Conservation (phyloP, 164 flowering plant genomes). For the Liquidambar formosana region DNA sequence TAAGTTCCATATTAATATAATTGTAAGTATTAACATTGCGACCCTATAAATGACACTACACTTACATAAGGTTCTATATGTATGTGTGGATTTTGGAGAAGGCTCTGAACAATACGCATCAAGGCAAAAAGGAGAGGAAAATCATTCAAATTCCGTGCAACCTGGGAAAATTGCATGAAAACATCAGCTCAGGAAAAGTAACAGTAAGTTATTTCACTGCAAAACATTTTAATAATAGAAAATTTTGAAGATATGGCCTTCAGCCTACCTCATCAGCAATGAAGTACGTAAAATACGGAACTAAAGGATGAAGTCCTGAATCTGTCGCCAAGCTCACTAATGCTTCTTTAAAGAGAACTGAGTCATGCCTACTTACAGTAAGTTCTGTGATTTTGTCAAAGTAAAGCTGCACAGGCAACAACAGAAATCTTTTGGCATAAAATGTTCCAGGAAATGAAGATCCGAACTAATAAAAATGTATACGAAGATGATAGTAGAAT, state of each 20-base stretch:
- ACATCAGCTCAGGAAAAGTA: not conserved
- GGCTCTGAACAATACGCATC: slow-evolving; percentile 69
- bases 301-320: slow-evolving; percentile 73
- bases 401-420: slow-evolving; percentile 52
- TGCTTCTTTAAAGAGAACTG: slow-evolving; percentile 58
- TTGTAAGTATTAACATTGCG: slow-evolving; percentile 20
- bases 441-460: not conserved
- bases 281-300: slow-evolving; percentile 68
- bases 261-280: slow-evolving; percentile 70
- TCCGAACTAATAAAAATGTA: not conserved
- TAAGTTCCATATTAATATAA: not conserved
- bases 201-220: not conserved
- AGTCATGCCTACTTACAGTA: slow-evolving; percentile 46
- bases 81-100: slow-evolving; percentile 72
- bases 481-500: not conserved
- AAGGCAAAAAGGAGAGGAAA: slow-evolving; percentile 53
- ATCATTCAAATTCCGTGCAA: slow-evolving; percentile 54
- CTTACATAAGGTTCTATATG: slow-evolving; percentile 83
- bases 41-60: slow-evolving; percentile 5
- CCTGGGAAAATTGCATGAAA: slow-evolving; percentile 30
- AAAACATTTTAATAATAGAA: slow-evolving; percentile 9
- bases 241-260: not conserved
- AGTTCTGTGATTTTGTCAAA: slow-evolving; percentile 74
- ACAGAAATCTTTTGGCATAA: not conserved
- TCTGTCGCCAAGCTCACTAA: slow-evolving; percentile 70